A percentile compares a stretch with the other conserved stretches of the same genome.
phyloP scores from a whole-genome alignment of 192 early-diverging fungal species.

The Kickxella alabastrina region DNA sequence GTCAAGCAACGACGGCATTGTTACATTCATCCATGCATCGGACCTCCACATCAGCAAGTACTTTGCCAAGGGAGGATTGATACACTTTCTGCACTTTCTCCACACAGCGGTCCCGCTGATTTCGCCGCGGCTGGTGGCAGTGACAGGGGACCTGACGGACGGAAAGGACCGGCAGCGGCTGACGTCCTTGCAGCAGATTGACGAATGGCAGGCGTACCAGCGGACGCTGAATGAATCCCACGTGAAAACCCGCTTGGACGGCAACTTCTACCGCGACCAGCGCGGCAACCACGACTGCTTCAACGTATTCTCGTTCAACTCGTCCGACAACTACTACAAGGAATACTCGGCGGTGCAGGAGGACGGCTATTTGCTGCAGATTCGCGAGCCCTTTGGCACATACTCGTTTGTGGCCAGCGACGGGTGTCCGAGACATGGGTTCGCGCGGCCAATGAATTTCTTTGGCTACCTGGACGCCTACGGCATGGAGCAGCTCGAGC shows the following conservation, averaged over 20 bases:
- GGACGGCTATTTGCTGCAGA: constrained; percentile 57
- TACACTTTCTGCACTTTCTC: constrained; percentile 75
- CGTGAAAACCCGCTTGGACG: constrained; percentile 50
- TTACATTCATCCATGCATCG: constrained; percentile 76
- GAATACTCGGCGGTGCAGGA: constrained; percentile 52
- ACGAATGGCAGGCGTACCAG: constrained; percentile 81
- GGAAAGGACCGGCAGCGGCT: constrained; percentile 68
- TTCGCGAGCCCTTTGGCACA: constrained; percentile 64
- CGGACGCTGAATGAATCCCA: constrained; percentile 55
- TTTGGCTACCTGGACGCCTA: constrained; percentile 75
- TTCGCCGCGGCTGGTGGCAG: constrained; percentile 71
- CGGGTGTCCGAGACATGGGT: constrained; percentile 71
- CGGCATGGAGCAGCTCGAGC: constrained; percentile 70
- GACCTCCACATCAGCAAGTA: constrained; percentile 84
- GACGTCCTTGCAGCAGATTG: constrained; percentile 67
- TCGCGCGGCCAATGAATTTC: constrained; percentile 82
- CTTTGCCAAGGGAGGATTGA: constrained; percentile 58
- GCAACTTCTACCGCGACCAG: constrained; percentile 75
- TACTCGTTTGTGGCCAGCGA: constrained; percentile 84
- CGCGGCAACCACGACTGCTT: constrained; percentile 97
- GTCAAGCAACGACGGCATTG: constrained; percentile 51
- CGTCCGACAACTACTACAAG: constrained; percentile 60
- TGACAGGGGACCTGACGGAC: constrained; percentile 88
- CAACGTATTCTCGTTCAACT: constrained; percentile 62
- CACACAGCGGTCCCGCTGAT: constrained; percentile 70